These are phyloP conservation scores for Tilletia indica DNA, from an alignment of 1,284 basidiomycete genomes.

Conservation along the genomic window DNA sequence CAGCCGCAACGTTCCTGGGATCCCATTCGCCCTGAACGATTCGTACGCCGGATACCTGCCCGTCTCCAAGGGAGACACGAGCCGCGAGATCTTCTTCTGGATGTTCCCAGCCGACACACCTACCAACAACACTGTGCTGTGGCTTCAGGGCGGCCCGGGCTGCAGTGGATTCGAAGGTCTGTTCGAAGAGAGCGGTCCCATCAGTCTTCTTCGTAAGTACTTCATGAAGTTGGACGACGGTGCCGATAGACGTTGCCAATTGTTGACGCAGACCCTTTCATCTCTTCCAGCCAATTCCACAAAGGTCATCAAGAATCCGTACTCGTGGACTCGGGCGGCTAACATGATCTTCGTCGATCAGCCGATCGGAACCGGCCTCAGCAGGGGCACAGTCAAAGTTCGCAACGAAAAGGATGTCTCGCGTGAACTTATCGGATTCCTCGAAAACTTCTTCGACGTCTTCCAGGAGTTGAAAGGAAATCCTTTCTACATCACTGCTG, in stretches of 20 bases:
- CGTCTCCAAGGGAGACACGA: slow-evolving; percentile 32
- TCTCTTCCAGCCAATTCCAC: slow-evolving; percentile 61
- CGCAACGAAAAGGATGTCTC: slow-evolving; percentile 55
- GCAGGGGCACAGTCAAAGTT: slow-evolving; percentile 70
- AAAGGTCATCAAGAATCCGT: slow-evolving; percentile 67
- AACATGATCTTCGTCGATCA: slow-evolving; percentile 80
- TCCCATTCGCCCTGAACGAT: slow-evolving; percentile 37
- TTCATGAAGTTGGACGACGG: too few relatives aligned
- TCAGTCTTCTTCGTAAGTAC: slow-evolving; percentile 62
- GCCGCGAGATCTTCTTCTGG: slow-evolving; percentile 74
- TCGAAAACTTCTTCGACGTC: slow-evolving; percentile 37
- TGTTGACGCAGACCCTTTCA: too few relatives aligned
- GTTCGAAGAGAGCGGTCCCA: slow-evolving; percentile 76
- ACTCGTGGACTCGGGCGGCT: slow-evolving; percentile 77
- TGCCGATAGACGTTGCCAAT: too few relatives aligned
- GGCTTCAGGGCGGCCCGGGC: slow-evolving; percentile 62
- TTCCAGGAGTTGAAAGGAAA: slow-evolving; percentile 36
- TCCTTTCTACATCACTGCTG: slow-evolving; percentile 43
- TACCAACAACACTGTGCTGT: slow-evolving; percentile 74
- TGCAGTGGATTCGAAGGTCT: slow-evolving; percentile 76
- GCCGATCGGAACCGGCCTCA: slow-evolving; percentile 77
- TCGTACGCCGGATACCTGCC: slow-evolving; percentile 46
- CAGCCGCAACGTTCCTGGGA: slow-evolving; percentile 26
- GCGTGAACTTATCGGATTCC: slow-evolving; percentile 53
- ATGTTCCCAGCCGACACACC: slow-evolving; percentile 75